A percentile compares a stretch with the other conserved stretches of the same genome.
These are phyloP conservation scores for Cytospora piceicola DNA, from an alignment of 2,329 filamentous ascomycete genomes.

Conservation along the genomic window DNA sequence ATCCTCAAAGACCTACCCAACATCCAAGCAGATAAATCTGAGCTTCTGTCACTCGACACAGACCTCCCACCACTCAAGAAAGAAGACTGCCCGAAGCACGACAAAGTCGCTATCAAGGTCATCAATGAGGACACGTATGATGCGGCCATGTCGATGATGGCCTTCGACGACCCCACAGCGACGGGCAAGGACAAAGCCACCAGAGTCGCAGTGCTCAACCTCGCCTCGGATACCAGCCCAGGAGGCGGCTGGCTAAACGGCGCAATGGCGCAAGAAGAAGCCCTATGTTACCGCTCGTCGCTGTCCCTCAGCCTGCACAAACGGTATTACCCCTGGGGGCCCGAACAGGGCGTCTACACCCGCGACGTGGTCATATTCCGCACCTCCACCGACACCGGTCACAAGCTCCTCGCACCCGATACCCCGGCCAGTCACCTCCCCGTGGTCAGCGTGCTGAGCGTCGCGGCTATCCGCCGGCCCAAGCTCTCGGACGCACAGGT, in stretches of 20 bases:
- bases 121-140: conserved; percentile 62
- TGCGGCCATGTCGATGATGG: conserved; percentile 48
- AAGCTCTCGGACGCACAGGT: conserved; percentile 31
- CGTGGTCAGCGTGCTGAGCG: conserved; percentile 61
- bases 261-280: conserved; percentile 69
- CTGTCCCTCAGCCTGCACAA: conserved; percentile 52
- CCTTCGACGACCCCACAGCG: background rate
- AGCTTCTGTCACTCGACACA: conserved; percentile 43
- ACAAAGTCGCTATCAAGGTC: conserved; percentile 47
- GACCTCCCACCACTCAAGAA: conserved; percentile 45
- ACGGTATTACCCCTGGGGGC: conserved; percentile 34
- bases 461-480: conserved; percentile 57
- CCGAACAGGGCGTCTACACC: conserved; percentile 38
- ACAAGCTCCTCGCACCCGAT: conserved; percentile 35
- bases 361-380: conserved; percentile 41
- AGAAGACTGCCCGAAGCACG: conserved; percentile 48
- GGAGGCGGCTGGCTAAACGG: conserved; percentile 70
- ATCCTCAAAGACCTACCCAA: conserved; percentile 51
- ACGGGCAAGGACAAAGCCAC: conserved; percentile 29
- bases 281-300: conserved; percentile 66
- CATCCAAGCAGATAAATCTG: conserved; percentile 43
- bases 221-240: conserved; percentile 60
- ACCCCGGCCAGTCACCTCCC: conserved; percentile 42
- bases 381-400: conserved; percentile 33
- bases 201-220: conserved; percentile 65